A percentile compares a stretch with the other conserved stretches of the same genome.
These are phyloP conservation scores for Rubia balearica DNA, from an alignment of 305 asterid genomes.

Conservation along the genomic window DNA sequence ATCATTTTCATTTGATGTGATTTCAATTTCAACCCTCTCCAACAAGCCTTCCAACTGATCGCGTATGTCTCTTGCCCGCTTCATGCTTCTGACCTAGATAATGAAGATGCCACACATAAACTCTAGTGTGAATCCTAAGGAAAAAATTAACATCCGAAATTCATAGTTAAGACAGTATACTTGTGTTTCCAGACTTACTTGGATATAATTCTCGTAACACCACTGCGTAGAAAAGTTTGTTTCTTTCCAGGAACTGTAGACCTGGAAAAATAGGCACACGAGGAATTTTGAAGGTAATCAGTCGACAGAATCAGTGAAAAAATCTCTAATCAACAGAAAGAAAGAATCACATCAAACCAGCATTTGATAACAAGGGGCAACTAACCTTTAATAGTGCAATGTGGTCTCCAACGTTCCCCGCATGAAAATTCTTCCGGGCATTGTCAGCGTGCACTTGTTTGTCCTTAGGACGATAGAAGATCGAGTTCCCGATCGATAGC, in stretches of 20 bases:
- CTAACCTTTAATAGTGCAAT: slow-evolving; percentile 80
- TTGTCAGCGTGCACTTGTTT: slow-evolving; percentile 93
- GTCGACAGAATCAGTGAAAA: background rate
- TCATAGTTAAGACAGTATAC: background rate
- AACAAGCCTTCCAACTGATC: slow-evolving; percentile 88
- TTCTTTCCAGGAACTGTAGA: slow-evolving; percentile 84
- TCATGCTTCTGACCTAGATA: slow-evolving; percentile 78
- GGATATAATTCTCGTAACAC: slow-evolving; percentile 95
- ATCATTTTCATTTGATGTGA: slow-evolving; percentile 52
- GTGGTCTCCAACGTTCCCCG: slow-evolving; percentile 94
- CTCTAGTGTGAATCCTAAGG: background rate
- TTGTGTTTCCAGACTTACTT: slow-evolving; percentile 18
- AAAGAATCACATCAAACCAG: slow-evolving; percentile 2
- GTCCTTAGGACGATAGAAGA: slow-evolving; percentile 90
- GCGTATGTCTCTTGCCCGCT: slow-evolving; percentile 86
- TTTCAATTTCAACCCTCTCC: slow-evolving; percentile 87
- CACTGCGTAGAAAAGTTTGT: slow-evolving; percentile 84
- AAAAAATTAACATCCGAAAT: background rate
- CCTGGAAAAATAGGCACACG: slow-evolving; percentile 16
- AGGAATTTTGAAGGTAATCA: background rate
- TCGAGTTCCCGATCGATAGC: slow-evolving; percentile 92
- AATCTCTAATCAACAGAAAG: background rate
- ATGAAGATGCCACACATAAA: background rate
- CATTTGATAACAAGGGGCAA: background rate
- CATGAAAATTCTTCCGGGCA: slow-evolving; percentile 79